Conservation (phyloP, 805 yeast genomes). For the Cyberlindnera nakhonratchasimensis region DNA sequence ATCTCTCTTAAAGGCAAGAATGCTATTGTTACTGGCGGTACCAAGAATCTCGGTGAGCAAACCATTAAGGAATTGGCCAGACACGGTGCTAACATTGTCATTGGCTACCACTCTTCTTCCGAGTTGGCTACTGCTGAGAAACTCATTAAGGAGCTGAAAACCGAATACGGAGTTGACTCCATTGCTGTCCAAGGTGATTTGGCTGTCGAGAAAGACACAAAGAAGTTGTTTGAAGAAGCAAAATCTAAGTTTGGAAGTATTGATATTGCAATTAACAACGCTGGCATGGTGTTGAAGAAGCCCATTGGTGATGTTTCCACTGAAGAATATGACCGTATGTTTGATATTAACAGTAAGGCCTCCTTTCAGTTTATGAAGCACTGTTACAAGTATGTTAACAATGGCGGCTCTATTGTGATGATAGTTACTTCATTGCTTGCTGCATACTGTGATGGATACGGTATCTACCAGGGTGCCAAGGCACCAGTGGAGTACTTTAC, state of each 20-base stretch:
- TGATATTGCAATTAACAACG: constrained; percentile 65
- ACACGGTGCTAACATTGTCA: constrained; percentile 48
- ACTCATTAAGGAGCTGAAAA: constrained; percentile 36
- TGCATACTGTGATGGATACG: constrained; percentile 55
- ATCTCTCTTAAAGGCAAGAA: constrained; percentile 41
- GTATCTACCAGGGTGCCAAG: constrained; percentile 54
- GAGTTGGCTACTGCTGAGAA: constrained; percentile 36
- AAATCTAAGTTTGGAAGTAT: constrained; percentile 43
- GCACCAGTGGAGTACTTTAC: constrained; percentile 52
- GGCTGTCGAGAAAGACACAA: constrained; percentile 37
- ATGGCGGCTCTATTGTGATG: constrained; percentile 52
- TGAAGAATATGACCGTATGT: constrained; percentile 54
- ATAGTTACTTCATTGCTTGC: constrained; percentile 63
- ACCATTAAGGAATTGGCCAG: constrained; percentile 53
- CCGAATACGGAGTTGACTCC: constrained; percentile 38
- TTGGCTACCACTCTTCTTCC: constrained; percentile 50
- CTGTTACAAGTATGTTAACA: constrained; percentile 48
- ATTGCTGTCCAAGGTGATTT: constrained; percentile 25
- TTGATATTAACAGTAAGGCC: constrained; percentile 49
- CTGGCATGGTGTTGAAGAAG: constrained; percentile 65
- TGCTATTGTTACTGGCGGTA: constrained; percentile 58
- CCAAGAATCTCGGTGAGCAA: constrained; percentile 55
- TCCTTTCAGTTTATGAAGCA: constrained; percentile 60
- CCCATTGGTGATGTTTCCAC: constrained; percentile 49
- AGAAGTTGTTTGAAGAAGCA: constrained; percentile 45